Conservation (phyloP, 2,329 filamentous ascomycete genomes). For the Talaromyces funiculosus region DNA sequence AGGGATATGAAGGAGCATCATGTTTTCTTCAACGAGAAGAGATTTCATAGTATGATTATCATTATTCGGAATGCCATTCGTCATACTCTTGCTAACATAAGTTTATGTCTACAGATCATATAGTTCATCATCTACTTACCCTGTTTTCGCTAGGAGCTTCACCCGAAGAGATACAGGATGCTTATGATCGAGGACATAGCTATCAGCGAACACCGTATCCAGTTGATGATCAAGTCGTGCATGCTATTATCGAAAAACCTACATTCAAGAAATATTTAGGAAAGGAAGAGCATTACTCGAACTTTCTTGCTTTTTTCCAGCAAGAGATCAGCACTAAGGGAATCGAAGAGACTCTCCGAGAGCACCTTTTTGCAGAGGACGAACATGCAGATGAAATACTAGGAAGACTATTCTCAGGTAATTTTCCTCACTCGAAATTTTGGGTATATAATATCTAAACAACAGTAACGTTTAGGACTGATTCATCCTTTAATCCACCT, state of each 20-base stretch:
- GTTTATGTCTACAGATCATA: slow-evolving; percentile 53
- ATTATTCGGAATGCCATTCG: neutral
- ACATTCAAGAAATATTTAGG: slow-evolving; percentile 58
- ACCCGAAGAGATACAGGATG: slow-evolving; percentile 53
- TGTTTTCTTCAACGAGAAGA: slow-evolving; percentile 69
- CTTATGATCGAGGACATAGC: slow-evolving; percentile 58
- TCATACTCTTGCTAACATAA: neutral
- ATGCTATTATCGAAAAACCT: slow-evolving; percentile 53
- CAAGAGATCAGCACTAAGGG: slow-evolving; percentile 61
- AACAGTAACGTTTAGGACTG: slow-evolving; percentile 46
- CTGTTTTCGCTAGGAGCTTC: slow-evolving; percentile 70
- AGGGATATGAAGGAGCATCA: slow-evolving; percentile 68
- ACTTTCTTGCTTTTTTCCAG: slow-evolving; percentile 74
- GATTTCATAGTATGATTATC: slow-evolving; percentile 59
- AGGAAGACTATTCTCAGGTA: slow-evolving; percentile 61
- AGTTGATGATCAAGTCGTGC: slow-evolving; percentile 46
- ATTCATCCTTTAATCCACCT: slow-evolving; percentile 79
- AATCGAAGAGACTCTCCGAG: slow-evolving; percentile 57
- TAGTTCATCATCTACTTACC: slow-evolving; percentile 69
- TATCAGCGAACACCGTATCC: slow-evolving; percentile 59
- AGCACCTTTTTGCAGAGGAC: slow-evolving; percentile 64
- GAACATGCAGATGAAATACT: slow-evolving; percentile 64
- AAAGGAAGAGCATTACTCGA: slow-evolving; percentile 59
- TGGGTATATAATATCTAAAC: neutral
- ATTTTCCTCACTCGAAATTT: slow-evolving; percentile 16